Conservation (phyloP, 2,329 filamentous ascomycete genomes). For the Colletotrichum aenigma region DNA sequence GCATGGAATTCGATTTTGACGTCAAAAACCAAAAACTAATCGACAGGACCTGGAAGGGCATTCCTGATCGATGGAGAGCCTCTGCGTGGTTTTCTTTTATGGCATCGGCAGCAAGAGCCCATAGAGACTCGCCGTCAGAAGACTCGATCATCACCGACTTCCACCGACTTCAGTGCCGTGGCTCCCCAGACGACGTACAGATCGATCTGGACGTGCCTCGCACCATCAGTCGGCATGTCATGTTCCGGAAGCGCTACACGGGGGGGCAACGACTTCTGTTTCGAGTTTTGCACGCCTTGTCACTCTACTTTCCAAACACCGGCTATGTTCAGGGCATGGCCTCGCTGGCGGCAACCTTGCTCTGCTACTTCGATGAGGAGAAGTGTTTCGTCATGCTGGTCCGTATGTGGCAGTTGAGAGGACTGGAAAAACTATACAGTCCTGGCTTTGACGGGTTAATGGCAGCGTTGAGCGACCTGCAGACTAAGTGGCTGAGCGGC, state of each 20-base stretch:
- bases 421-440: constrained; percentile 83
- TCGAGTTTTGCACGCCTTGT: constrained; percentile 88
- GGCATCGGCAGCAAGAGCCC: constrained; percentile 72
- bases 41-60: constrained; percentile 95
- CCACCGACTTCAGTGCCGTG: constrained; percentile 72
- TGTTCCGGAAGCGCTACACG: constrained; percentile 91
- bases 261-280: constrained; percentile 93
- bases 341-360: constrained; percentile 84
- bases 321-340: constrained; percentile 99
- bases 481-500: constrained; percentile 78
- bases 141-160: constrained; percentile 75
- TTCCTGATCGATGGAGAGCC: constrained; percentile 92
- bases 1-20: constrained; percentile 80
- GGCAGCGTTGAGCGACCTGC: constrained; percentile 83
- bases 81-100: constrained; percentile 97
- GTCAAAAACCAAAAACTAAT: constrained; percentile 82
- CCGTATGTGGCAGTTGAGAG: constrained; percentile 89
- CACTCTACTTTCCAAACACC: constrained; percentile 86
- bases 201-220: constrained; percentile 97
- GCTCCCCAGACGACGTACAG: constrained; percentile 90
- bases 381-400: constrained; percentile 94
- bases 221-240: constrained; percentile 94
- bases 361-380: constrained; percentile 98
- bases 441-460: constrained; percentile 87
- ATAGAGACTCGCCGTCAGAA: constrained; percentile 67